Conservation (phyloP, 768 basidiomycete species). For the Serendipita sp. region DNA sequence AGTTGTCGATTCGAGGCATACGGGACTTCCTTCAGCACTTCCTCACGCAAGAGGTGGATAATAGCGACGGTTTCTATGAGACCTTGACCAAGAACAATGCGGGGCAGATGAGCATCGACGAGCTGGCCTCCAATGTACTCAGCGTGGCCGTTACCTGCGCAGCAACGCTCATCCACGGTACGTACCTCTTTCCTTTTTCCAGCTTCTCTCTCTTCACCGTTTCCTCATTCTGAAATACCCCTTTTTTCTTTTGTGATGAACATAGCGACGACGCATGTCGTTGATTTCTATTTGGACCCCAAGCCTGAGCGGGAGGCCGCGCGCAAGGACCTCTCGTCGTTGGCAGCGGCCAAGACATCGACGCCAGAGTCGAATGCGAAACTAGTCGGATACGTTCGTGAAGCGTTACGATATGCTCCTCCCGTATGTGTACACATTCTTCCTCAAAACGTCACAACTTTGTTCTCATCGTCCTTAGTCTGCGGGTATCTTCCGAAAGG, state of each 20-base stretch:
- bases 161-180: conserved; percentile 56
- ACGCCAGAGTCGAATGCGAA: conserved; percentile 16
- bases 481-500: conserved; percentile 27
- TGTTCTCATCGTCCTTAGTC: too few relatives aligned
- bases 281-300: conserved; percentile 41
- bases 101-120: conserved; percentile 29
- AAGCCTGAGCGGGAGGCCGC: conserved; percentile 27
- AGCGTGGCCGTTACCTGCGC: conserved; percentile 53
- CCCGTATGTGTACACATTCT: too few relatives aligned
- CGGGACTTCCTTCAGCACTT: conserved; percentile 46
- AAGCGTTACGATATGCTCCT: conserved; percentile 23
- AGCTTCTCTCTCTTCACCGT: not conserved
- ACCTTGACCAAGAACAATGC: conserved; percentile 11
- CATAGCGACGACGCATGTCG: conserved; percentile 25
- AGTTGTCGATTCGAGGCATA: conserved; percentile 74
- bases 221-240: too few relatives aligned
- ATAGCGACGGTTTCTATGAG: conserved; percentile 23
- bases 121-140: conserved; percentile 51
- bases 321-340: conserved; percentile 20
- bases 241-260: not conserved
- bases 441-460: too few relatives aligned
- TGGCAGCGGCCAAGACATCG: conserved; percentile 10
- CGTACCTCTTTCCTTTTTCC: conserved; percentile 11
- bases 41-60: conserved; percentile 60
- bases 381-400: conserved; percentile 34